Conservation (phyloP, 2,329 filamentous ascomycete genomes). For the Plenodomus lindquistii region DNA sequence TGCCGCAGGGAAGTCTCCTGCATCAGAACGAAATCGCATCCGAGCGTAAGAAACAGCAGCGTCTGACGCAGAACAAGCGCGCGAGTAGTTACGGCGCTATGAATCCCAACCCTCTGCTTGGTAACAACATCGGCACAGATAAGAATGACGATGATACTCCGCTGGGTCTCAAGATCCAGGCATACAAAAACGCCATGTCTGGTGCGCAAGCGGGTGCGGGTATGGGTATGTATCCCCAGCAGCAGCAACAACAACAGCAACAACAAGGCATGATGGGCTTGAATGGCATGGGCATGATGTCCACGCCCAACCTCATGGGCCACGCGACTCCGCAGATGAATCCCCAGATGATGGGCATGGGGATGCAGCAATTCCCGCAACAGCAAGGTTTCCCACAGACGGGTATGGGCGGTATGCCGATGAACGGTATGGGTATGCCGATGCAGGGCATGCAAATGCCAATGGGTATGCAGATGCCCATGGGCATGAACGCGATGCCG, state of each 20-base stretch:
- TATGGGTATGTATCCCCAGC: slow-evolving; percentile 18
- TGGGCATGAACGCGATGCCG: slow-evolving; percentile 20
- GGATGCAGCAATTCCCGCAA: slow-evolving; percentile 5
- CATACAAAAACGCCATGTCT: slow-evolving; percentile 41
- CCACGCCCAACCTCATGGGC: slow-evolving; percentile 8
- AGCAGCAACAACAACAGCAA: slow-evolving; percentile 8
- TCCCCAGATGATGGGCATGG: slow-evolving; percentile 9
- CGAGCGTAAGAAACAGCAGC: slow-evolving; percentile 41
- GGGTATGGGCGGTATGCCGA: not conserved
- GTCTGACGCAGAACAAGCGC: slow-evolving; percentile 40
- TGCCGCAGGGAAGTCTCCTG: slow-evolving; percentile 48
- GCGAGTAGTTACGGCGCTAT: slow-evolving; percentile 33
- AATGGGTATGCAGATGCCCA: slow-evolving; percentile 12
- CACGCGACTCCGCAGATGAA: slow-evolving; percentile 2
- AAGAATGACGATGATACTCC: slow-evolving; percentile 34
- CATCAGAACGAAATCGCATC: slow-evolving; percentile 44
- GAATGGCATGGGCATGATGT: slow-evolving; percentile 20
- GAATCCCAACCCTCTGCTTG: slow-evolving; percentile 28
- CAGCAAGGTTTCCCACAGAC: not conserved
- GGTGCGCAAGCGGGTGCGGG: slow-evolving; percentile 15
- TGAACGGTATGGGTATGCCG: slow-evolving; percentile 5
- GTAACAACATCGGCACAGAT: slow-evolving; percentile 18
- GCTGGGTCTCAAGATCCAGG: slow-evolving; percentile 40
- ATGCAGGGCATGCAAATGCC: slow-evolving; percentile 5
- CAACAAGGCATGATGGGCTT: slow-evolving; percentile 25